Evolutionary conservation across 768 basidiomycete species (phyloP), one percentile per base, ranked within the genome.

Genomic region (Plicaturopsis crispa): DNA sequence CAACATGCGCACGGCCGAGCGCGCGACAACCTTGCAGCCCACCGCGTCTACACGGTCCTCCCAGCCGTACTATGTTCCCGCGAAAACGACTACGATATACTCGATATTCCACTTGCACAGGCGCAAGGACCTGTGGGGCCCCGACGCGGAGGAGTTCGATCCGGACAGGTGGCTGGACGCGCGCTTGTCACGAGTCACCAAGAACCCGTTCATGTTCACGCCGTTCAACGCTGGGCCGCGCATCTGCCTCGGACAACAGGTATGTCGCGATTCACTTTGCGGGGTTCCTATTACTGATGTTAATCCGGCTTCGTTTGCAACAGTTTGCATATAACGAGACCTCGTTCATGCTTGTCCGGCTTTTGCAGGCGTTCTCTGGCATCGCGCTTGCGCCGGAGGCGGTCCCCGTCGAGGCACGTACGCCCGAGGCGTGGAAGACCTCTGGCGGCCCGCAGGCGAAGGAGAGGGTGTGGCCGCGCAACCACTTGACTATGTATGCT

Each of bases 131-230:
- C 37, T 63, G 10, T 64, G 61, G 62, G 61, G 62, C 3, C 61
- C 59, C 22, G 61, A 64, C 31, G 60, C 37, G n/a, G n/a, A n/a
- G n/a, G 46, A 57, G 40, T 84, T 82, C 45, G 80, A 83, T 48
- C 81, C 81, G 0, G 74, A 80, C 42, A 66, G 80, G 2, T 83
- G 80, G 65, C 52, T 84, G 28, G 80, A 84, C 43, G 70, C 73
- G 22, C 64, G 80, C 3, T 37, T 78, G n/a, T n/a, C n/a, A n/a
- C n/a, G n/a, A n/a, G n/a, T n/a, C n/a, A 68, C 62, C 0, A 63
- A 69, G 5, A 77, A 78, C 45, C 76, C 78, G 0, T 77, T 70
- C 41, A 70, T 73, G 26, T 75, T 73, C 52, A 48, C 73, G 11
- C 71, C 71, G 3, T 73, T 73, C 57, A 73, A 72, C 42, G 71